Percentiles rank a stretch among this genome's conserved stretches.
Conservation (phyloP, 164 flowering plant species). For the Euptelea pleiosperma region DNA sequence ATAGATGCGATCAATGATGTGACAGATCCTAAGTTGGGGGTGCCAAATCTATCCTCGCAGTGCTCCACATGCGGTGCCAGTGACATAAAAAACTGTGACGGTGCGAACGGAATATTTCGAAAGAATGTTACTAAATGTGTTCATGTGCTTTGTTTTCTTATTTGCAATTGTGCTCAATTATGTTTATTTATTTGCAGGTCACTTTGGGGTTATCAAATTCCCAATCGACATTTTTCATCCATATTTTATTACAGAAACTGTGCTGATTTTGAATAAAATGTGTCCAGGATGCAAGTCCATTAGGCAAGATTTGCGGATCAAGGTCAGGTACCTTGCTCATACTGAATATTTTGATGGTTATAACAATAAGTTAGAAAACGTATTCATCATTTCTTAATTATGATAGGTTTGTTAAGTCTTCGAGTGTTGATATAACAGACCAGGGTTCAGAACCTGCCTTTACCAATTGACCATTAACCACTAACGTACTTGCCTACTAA, state of each 20-base stretch:
- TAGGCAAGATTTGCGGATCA: slow-evolving; percentile 30
- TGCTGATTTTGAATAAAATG: slow-evolving; percentile 55
- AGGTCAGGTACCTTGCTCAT: slow-evolving; percentile 55
- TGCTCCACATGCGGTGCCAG: slow-evolving; percentile 73
- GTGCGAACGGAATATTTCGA: slow-evolving; percentile 27
- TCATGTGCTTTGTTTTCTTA: neutral
- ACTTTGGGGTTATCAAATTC: slow-evolving; percentile 63
- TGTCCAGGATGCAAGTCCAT: slow-evolving; percentile 82
- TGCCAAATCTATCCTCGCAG: slow-evolving; percentile 52
- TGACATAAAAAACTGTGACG: slow-evolving; percentile 57
- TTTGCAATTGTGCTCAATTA: neutral
- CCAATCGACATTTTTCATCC: slow-evolving; percentile 66
- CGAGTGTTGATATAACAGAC: too few relatives aligned
- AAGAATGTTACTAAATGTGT: neutral
- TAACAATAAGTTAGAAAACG: neutral
- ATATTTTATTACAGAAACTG: slow-evolving; percentile 53
- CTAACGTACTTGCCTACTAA: too few relatives aligned
- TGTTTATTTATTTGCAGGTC: slow-evolving; percentile 51
- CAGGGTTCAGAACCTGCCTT: too few relatives aligned
- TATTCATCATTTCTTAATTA: too few relatives aligned
- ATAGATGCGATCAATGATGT: slow-evolving; percentile 49
- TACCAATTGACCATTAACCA: too few relatives aligned
- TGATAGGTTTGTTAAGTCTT: too few relatives aligned
- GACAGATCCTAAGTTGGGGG: slow-evolving; percentile 65
- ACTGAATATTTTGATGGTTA: slow-evolving; percentile 11